These are phyloP conservation scores for Entonaema liquescens DNA, from an alignment of 495 filamentous ascomycete species.

Conservation along the genomic window DNA sequence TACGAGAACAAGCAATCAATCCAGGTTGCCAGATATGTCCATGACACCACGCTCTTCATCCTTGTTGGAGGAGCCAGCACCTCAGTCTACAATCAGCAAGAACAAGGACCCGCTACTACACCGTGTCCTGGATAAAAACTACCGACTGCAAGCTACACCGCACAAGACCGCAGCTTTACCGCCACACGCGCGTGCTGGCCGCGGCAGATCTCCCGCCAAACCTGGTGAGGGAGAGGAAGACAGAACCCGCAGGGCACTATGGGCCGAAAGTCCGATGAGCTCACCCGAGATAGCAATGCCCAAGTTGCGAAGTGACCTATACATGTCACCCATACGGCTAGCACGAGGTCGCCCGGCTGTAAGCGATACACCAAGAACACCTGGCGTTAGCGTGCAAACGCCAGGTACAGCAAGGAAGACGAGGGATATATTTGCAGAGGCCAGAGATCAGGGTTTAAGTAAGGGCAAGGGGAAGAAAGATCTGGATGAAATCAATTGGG, in stretches of 20 bases:
- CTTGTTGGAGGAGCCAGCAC: constrained; percentile 44
- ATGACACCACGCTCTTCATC: constrained; percentile 58
- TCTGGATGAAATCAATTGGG: constrained; percentile 68
- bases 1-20: constrained; percentile 39
- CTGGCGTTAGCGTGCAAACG: constrained; percentile 82
- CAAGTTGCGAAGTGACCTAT: constrained; percentile 83
- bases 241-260: constrained; percentile 43
- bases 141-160: constrained; percentile 91
- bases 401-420: constrained; percentile 59
- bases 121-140: constrained; percentile 89
- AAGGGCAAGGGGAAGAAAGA: constrained; percentile 51
- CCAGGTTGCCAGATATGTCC: constrained; percentile 63
- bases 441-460: constrained; percentile 34
- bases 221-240: constrained; percentile 50
- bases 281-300: constrained; percentile 82
- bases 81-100: constrained; percentile 56
- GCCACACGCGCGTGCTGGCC: constrained; percentile 24
- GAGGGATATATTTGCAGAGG: constrained; percentile 54
- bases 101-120: constrained; percentile 80
- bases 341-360: constrained; percentile 17
- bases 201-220: constrained; percentile 38
- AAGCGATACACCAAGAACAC: constrained; percentile 61
- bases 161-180: constrained; percentile 54
- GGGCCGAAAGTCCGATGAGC: constrained; percentile 72
- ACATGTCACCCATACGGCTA: constrained; percentile 71